Percentiles rank a stretch among this genome's conserved stretches.
phyloP scores from a whole-genome alignment of 805 yeast species.

The Metschnikowia cubensis region DNA sequence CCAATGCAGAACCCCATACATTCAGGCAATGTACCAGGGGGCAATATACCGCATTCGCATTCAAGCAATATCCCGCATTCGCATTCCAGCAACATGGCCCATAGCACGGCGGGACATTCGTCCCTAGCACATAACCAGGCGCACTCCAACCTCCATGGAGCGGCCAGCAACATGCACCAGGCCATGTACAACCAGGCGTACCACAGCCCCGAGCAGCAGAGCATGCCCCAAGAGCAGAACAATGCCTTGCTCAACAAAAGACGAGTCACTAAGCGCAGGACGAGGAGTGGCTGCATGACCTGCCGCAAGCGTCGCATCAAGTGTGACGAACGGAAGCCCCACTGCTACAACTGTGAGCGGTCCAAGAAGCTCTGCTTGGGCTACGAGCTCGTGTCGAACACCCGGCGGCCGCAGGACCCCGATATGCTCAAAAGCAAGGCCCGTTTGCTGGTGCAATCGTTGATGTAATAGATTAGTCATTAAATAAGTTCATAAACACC shows the following conservation, averaged over 20 bases:
- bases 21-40: background rate
- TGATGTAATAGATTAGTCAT: background rate
- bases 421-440: background rate
- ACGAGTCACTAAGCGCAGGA: slow-evolving; percentile 53
- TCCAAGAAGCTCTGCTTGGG: slow-evolving; percentile 65
- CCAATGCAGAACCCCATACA: background rate
- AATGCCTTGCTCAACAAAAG: slow-evolving; percentile 33
- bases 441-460: slow-evolving; percentile 3
- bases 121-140: background rate
- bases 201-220: background rate
- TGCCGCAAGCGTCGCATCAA: slow-evolving; percentile 69
- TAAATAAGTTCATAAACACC: background rate
- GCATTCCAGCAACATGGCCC: no score
- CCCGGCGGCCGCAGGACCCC: background rate
- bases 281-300: slow-evolving; percentile 73
- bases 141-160: background rate
- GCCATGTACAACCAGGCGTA: background rate
- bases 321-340: slow-evolving; percentile 72
- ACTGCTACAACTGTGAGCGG: slow-evolving; percentile 64
- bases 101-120: no score
- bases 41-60: background rate
- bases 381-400: slow-evolving; percentile 39
- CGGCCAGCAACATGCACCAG: background rate
- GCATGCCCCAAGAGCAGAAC: slow-evolving; percentile 16
- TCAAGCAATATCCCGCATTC: background rate